These are phyloP conservation scores for Gymnopilus junonius DNA, from an alignment of 768 basidiomycete genomes.

Conservation along the genomic window DNA sequence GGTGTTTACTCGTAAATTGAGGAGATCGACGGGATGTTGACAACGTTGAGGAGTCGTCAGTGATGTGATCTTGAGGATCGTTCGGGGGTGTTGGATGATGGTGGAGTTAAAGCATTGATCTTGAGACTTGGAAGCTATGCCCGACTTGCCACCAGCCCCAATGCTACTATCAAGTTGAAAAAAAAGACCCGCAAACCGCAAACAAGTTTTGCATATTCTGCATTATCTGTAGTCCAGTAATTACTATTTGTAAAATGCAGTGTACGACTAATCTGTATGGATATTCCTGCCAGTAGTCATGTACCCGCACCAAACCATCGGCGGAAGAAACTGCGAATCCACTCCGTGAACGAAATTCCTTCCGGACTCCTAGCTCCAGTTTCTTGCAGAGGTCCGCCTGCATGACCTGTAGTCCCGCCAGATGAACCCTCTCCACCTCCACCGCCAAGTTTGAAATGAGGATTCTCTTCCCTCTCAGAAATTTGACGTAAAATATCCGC, in stretches of 20 bases:
- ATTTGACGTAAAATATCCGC: conserved; percentile 52
- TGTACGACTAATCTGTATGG: no score
- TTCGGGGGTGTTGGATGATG: background rate
- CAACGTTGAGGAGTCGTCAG: conserved; percentile 32
- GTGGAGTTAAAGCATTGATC: no score
- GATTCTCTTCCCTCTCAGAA: conserved; percentile 12
- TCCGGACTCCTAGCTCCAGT: background rate
- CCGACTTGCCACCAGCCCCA: no score
- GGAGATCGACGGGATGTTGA: conserved; percentile 29
- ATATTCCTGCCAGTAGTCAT: no score
- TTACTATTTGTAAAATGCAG: no score
- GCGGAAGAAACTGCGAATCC: conserved; percentile 10
- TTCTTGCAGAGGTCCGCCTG: background rate
- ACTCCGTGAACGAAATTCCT: background rate
- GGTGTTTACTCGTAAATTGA: conserved; percentile 22
- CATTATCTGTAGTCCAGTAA: no score
- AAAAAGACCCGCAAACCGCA: no score
- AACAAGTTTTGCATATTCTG: no score
- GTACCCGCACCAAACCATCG: conserved; percentile 11
- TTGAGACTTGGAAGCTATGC: no score
- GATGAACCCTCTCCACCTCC: background rate
- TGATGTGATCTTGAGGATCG: conserved; percentile 19
- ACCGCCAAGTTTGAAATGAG: conserved; percentile 4
- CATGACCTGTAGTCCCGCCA: background rate
- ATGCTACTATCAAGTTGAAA: no score